Evolutionary conservation across 2,329 filamentous ascomycete genomes (phyloP).

Genomic region (Sodiomyces alkalinus): DNA sequence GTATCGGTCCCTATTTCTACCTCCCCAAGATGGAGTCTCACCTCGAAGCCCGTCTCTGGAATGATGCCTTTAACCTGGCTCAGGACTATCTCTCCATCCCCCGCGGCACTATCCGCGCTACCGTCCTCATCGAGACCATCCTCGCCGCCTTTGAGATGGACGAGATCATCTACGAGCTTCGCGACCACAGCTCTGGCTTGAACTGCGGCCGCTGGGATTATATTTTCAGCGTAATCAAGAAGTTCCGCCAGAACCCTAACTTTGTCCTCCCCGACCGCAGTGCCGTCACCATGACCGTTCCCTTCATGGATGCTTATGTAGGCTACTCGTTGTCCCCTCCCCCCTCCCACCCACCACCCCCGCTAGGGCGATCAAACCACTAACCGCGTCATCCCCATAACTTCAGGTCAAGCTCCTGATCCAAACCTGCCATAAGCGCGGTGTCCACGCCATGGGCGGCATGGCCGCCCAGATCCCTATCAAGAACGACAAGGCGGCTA

Average conservation of each 20-base stretch:
- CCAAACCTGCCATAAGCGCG: conserved; percentile 78
- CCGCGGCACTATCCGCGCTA: conserved; percentile 72
- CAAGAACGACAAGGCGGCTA: conserved; percentile 71
- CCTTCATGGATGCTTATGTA: conserved; percentile 86
- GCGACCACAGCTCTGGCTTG: conserved; percentile 74
- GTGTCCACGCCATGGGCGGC: conserved; percentile 82
- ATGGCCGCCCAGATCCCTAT: conserved; percentile 92
- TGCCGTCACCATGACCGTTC: conserved; percentile 77
- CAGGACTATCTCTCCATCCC: conserved; percentile 75
- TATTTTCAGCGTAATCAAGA: conserved; percentile 92
- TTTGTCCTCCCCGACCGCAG: conserved; percentile 80
- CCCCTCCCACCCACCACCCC: too few species aligned
- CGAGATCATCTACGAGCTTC: conserved; percentile 90
- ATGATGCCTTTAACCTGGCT: conserved; percentile 77
- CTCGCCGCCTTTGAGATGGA: conserved; percentile 90
- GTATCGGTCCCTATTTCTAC: conserved; percentile 78
- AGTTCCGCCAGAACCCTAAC: conserved; percentile 74
- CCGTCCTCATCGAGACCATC: conserved; percentile 85
- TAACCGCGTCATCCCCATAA: too few species aligned
- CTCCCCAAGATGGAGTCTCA: conserved; percentile 86
- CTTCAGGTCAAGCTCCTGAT: conserved; percentile 75
- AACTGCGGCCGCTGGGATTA: conserved; percentile 94
- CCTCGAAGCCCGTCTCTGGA: conserved; percentile 81
- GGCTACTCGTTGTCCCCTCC: too few species aligned
- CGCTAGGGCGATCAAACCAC: too few species aligned